Evolutionary conservation across 148 eudicot genomes (phyloP), one percentile per base, ranked within the genome.

Genomic region (Beta vulgaris): DNA sequence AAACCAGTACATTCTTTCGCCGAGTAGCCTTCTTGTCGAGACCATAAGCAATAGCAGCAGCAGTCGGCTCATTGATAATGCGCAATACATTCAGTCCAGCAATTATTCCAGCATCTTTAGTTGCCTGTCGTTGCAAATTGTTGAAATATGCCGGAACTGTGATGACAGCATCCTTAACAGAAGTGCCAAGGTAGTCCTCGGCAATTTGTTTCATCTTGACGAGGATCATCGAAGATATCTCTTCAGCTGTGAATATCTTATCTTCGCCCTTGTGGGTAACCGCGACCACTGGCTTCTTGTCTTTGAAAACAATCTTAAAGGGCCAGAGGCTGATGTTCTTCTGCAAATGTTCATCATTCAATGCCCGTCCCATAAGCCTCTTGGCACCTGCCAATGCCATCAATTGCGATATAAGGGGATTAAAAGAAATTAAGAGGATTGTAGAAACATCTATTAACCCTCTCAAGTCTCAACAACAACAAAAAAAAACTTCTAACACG

Each of bases 41-140:
- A 15, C 65, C 65, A 58, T 72, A 72, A 25, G 75, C 75, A 37
- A 57, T 72, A 25, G 75, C 66, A 57, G 66, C 75, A 18, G 75
- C 75, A 1, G 65, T 57, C 0, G 75, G 75, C 40, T 72, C 65
- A 57, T 23, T 35, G 31, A 72, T 72, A 14, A 72, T 39, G 40
- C 75, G 66, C 18, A 72, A 8, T 4, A 72, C 75, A 55, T 40
- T 58, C 4, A 71, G 63, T 36, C 74, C 74, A 51, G 74, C 74
- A 51, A 54, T 31, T 25, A 23, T 6, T 46, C 74, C 74, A 1
- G 74, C 74, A 10, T 71, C 63, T 55, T 71, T 54, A 6, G 63
- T 71, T n/a, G 74, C 74, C 39, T 18, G 72, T 26, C 72, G 55
- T 12, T 69, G 72, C 12, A 49, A 44, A 23, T 69, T 49, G 29